Conservation (phyloP, 192 early-diverging fungal species). For the Linnemannia hyalina region DNA sequence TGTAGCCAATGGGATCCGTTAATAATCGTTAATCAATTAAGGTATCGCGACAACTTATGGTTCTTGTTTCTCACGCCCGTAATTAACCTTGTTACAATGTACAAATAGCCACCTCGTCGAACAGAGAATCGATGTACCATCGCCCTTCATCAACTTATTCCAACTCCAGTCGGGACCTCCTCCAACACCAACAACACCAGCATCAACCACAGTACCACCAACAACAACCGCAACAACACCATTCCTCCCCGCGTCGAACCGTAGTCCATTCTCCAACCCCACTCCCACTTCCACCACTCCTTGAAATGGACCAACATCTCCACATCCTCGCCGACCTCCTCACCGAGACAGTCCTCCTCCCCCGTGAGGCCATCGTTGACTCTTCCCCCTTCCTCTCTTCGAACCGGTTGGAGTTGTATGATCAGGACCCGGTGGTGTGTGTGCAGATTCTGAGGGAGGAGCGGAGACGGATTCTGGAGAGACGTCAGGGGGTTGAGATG, state of each 20-base stretch:
- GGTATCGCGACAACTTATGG: too few relatives aligned
- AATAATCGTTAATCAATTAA: not conserved
- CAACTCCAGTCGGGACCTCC: constrained; percentile 1
- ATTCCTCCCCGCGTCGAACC: not conserved
- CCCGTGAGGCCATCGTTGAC: constrained; percentile 1
- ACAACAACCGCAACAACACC: not conserved
- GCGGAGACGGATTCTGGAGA: constrained; percentile 9
- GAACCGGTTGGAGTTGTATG: constrained; percentile 16
- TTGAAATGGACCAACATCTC: constrained; percentile 18
- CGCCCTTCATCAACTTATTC: not conserved
- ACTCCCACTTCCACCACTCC: not conserved
- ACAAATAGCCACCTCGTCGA: not conserved
- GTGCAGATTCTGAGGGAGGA: constrained; percentile 8
- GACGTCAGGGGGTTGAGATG: constrained; percentile 10
- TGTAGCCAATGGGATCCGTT: too few relatives aligned
- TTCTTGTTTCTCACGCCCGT: not conserved
- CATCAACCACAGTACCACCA: not conserved
- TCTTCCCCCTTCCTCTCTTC: constrained; percentile 6
- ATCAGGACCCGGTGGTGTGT: constrained; percentile 11
- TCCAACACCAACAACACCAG: not conserved
- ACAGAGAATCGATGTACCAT: not conserved
- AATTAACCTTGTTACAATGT: not conserved
- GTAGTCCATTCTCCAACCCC: not conserved
- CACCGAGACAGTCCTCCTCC: constrained; percentile 12
- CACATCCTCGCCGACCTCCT: not conserved